phyloP scores from a whole-genome alignment of 768 basidiomycete species.

The Leccinum imitatum region DNA sequence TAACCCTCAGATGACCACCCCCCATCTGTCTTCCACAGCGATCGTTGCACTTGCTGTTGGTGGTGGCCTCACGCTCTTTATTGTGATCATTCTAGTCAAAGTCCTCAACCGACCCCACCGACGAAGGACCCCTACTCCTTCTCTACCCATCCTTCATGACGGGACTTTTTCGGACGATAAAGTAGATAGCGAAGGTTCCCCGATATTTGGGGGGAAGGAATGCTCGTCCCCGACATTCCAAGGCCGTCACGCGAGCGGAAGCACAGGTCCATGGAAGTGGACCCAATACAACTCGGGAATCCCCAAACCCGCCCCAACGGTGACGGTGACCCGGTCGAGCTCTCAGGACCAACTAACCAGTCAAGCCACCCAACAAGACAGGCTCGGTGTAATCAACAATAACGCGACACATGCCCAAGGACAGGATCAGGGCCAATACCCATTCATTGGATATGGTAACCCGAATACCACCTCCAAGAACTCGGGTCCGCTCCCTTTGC shows the following conservation, averaged over 20 bases:
- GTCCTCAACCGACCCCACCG: slow-evolving; percentile 50
- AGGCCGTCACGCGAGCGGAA: slow-evolving; percentile 35
- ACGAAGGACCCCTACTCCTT: slow-evolving; percentile 63
- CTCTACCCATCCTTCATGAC: slow-evolving; percentile 70
- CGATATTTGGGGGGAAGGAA: slow-evolving; percentile 78
- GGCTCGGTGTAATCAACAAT: slow-evolving; percentile 5
- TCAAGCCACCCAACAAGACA: slow-evolving; percentile 9
- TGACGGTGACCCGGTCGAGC: slow-evolving; percentile 26
- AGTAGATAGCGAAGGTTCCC: slow-evolving; percentile 56
- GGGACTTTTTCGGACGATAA: slow-evolving; percentile 46
- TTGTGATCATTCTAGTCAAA: slow-evolving; percentile 47
- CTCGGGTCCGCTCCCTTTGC: slow-evolving; percentile 33
- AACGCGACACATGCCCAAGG: slow-evolving; percentile 16
- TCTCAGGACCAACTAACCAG: slow-evolving; percentile 15
- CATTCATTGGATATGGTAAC: slow-evolving; percentile 29
- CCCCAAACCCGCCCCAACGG: slow-evolving; percentile 26
- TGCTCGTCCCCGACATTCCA: slow-evolving; percentile 40
- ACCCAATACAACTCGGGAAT: slow-evolving; percentile 49
- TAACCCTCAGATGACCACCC: slow-evolving; percentile 13
- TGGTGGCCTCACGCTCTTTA: slow-evolving; percentile 47
- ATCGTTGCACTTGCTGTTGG: slow-evolving; percentile 57
- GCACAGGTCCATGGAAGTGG: slow-evolving; percentile 54
- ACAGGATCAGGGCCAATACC: slow-evolving; percentile 16
- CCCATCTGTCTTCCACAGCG: slow-evolving; percentile 45
- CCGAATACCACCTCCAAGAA: slow-evolving; percentile 22